phyloP scores from a whole-genome alignment of 208 protist species.

The Lotmaria passim region DNA sequence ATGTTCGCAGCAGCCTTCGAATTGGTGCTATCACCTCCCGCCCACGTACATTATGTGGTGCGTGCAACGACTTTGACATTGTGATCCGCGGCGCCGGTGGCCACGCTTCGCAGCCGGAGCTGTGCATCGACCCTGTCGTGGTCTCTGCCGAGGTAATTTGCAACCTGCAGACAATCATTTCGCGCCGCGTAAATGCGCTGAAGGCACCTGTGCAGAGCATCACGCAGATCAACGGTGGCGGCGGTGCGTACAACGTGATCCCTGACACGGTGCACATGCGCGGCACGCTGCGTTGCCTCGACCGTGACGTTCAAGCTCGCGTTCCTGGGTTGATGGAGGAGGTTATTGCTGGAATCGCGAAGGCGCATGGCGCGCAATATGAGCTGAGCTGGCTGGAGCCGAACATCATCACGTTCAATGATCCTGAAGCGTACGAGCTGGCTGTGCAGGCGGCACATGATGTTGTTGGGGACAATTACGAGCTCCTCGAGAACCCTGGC shows the following conservation, averaged over 20 bases:
- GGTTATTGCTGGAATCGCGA: slow-evolving; percentile 66
- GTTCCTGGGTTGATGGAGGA: slow-evolving; percentile 76
- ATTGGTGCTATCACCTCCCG: slow-evolving; percentile 34
- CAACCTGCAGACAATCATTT: slow-evolving; percentile 68
- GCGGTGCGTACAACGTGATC: slow-evolving; percentile 75
- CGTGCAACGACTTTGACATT: slow-evolving; percentile 76
- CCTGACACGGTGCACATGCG: slow-evolving; percentile 66
- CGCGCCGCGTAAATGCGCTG: slow-evolving; percentile 62
- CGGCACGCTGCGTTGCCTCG: slow-evolving; percentile 69
- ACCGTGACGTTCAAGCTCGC: slow-evolving; percentile 60
- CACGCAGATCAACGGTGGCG: slow-evolving; percentile 53
- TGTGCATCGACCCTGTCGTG: slow-evolving; percentile 71
- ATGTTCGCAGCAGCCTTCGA: slow-evolving; percentile 35
- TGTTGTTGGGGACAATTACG: slow-evolving; percentile 63
- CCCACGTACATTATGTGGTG: slow-evolving; percentile 40
- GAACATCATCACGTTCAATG: slow-evolving; percentile 86
- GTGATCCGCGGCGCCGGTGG: slow-evolving; percentile 64
- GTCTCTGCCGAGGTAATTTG: slow-evolving; percentile 55
- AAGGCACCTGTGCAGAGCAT: slow-evolving; percentile 64
- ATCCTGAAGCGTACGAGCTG: slow-evolving; percentile 70
- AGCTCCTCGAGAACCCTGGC: slow-evolving; percentile 50
- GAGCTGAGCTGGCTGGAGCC: slow-evolving; percentile 80
- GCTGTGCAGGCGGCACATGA: slow-evolving; percentile 47
- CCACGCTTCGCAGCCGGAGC: slow-evolving; percentile 69
- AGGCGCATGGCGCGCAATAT: slow-evolving; percentile 62